Conservation (phyloP, 371 early-diverging fungal genomes). For the Syncephalis plumigaleata region DNA sequence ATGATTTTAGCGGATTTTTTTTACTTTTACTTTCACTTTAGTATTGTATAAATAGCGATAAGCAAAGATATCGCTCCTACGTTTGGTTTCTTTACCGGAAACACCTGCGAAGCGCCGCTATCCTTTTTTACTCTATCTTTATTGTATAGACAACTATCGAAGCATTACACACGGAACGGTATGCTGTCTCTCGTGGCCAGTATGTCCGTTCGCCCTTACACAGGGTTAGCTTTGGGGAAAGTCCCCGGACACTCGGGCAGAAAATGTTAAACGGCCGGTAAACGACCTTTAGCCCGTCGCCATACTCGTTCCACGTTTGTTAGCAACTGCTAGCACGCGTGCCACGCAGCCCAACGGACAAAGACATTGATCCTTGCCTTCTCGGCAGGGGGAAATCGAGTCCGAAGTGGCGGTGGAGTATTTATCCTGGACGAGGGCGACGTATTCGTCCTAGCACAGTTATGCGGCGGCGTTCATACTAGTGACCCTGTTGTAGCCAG, state of each 20-base stretch:
- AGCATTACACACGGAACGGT: slow-evolving; percentile 18
- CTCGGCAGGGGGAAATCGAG: too few species aligned
- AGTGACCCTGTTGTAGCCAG: too few species aligned
- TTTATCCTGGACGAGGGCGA: slow-evolving; percentile 2
- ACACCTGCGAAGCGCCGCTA: too few species aligned
- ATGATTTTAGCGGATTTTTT: too few species aligned
- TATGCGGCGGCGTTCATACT: slow-evolving; percentile 16
- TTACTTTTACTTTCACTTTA: too few species aligned
- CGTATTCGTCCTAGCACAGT: slow-evolving; percentile 29
- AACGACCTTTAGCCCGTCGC: slow-evolving; percentile 13
- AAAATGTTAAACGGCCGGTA: slow-evolving; percentile 21
- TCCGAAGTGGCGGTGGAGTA: neutral
- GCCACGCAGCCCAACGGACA: too few species aligned
- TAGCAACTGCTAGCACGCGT: too few species aligned
- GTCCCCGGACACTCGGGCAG: slow-evolving; percentile 25
- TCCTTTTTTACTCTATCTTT: too few species aligned
- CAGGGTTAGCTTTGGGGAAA: slow-evolving; percentile 19
- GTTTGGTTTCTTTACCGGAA: too few species aligned
- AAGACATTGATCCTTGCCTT: too few species aligned
- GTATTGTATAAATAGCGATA: too few species aligned
- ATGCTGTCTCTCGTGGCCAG: neutral
- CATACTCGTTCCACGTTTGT: slow-evolving; percentile 1
- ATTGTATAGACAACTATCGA: slow-evolving; percentile 8
- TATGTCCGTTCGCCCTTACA: neutral
- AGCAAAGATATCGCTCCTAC: too few species aligned